phyloP scores from a whole-genome alignment of 768 basidiomycete species.

The Termitomyces sp. region DNA sequence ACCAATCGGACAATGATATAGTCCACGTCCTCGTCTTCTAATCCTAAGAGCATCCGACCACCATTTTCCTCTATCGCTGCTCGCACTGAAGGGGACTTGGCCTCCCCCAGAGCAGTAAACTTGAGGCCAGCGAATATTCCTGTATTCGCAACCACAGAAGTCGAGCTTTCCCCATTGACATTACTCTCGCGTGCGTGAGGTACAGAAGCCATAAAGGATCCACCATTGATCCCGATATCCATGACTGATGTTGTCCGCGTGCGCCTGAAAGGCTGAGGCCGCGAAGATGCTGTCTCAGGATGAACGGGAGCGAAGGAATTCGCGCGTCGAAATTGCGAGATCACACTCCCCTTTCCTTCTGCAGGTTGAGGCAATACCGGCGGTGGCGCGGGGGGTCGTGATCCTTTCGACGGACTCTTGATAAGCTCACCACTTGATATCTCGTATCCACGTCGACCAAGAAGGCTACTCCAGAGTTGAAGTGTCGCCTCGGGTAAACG shows the following conservation, averaged over 20 bases:
- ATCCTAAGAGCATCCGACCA: constrained; percentile 42
- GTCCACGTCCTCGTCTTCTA: constrained; percentile 45
- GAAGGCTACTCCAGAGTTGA: constrained; percentile 66
- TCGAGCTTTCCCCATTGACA: constrained; percentile 18
- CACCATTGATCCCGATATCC: not conserved
- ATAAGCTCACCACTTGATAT: constrained; percentile 52
- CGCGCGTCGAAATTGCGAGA: constrained; percentile 55
- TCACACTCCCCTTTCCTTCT: constrained; percentile 31
- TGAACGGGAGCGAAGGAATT: constrained; percentile 56
- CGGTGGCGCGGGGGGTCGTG: constrained; percentile 12
- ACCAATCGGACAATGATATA: constrained; percentile 69
- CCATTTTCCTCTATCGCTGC: constrained; percentile 56
- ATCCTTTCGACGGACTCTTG: constrained; percentile 50
- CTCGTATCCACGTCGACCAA: constrained; percentile 63
- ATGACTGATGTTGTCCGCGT: constrained; percentile 24
- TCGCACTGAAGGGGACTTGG: constrained; percentile 49
- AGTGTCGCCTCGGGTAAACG: constrained; percentile 59
- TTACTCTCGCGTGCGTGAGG: constrained; percentile 3
- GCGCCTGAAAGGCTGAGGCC: constrained; percentile 43
- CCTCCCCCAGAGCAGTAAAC: constrained; percentile 65
- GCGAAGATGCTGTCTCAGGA: constrained; percentile 14
- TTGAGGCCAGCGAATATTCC: constrained; percentile 49
- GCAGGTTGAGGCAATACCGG: constrained; percentile 12
- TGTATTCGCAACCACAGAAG: constrained; percentile 4
- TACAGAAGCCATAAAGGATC: constrained; percentile 13